Percentiles rank a stretch among this genome's conserved stretches.
Conservation (phyloP, 352 stramenopile species). For the Pythium apleroticum region DNA sequence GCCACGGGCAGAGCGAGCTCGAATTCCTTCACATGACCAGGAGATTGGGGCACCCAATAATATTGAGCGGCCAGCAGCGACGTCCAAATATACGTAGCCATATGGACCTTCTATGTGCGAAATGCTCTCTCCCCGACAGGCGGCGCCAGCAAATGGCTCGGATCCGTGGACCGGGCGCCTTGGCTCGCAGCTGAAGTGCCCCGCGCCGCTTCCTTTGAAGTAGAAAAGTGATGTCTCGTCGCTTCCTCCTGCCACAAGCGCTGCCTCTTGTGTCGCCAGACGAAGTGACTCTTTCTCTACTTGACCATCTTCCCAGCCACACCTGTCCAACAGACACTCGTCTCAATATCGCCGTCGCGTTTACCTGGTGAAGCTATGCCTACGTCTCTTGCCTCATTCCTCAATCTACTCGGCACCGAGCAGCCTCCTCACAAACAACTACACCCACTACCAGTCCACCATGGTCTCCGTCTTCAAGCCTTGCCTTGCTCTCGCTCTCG, state of each 20-base stretch:
- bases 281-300: neutral
- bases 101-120: neutral
- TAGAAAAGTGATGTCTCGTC: neutral
- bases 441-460: neutral
- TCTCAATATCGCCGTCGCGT: too few species aligned
- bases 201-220: neutral
- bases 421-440: neutral
- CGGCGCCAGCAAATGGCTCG: neutral
- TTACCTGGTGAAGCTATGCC: too few species aligned
- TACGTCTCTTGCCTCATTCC: neutral
- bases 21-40: too few species aligned
- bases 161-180: neutral
- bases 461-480: neutral
- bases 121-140: neutral
- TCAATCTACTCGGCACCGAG: neutral
- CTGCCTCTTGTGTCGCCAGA: neutral
- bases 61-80: too few species aligned
- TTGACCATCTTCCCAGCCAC: neutral
- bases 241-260: neutral
- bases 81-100: too few species aligned
- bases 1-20: too few species aligned
- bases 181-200: neutral
- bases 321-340: neutral
- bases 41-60: too few species aligned
- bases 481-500: neutral